These are phyloP conservation scores for Syncephalastrum racemosum DNA, from an alignment of 371 early-diverging fungal species.

Conservation along the genomic window DNA sequence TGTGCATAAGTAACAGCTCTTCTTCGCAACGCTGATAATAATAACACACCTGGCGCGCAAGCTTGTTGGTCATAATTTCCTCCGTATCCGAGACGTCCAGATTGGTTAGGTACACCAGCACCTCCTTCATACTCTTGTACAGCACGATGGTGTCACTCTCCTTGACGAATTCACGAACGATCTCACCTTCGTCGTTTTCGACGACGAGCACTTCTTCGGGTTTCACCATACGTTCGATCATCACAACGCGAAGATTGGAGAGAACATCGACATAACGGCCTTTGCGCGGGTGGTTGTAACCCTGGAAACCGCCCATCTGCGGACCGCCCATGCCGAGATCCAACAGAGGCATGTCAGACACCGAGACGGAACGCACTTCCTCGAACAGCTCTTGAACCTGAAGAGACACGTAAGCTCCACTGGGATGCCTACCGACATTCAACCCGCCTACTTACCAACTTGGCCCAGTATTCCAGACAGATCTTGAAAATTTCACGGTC, in stretches of 20 bases:
- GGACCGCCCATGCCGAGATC: slow-evolving; percentile 40
- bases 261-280: slow-evolving; percentile 80
- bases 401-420: background rate
- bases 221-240: slow-evolving; percentile 96
- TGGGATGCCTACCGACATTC: background rate
- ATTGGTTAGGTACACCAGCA: slow-evolving; percentile 96
- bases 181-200: slow-evolving; percentile 99
- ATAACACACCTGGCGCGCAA: slow-evolving; percentile 75
- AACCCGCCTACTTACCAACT: slow-evolving; percentile 59
- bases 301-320: slow-evolving; percentile 12
- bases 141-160: slow-evolving; percentile 98
- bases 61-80: slow-evolving; percentile 90
- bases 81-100: slow-evolving; percentile 93
- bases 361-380: slow-evolving; percentile 67
- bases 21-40: background rate
- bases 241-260: slow-evolving; percentile 81
- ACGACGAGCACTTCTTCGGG: slow-evolving; percentile 97
- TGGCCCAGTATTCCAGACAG: slow-evolving; percentile 96
- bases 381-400: slow-evolving; percentile 80
- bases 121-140: slow-evolving; percentile 98
- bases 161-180: slow-evolving; percentile 97
- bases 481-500: slow-evolving; percentile 98
- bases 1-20: background rate
- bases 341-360: slow-evolving; percentile 41
- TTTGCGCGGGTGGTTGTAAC: slow-evolving; percentile 43